Conservation (phyloP, 805 yeast genomes). For the Pichia rugopelliculosa region DNA sequence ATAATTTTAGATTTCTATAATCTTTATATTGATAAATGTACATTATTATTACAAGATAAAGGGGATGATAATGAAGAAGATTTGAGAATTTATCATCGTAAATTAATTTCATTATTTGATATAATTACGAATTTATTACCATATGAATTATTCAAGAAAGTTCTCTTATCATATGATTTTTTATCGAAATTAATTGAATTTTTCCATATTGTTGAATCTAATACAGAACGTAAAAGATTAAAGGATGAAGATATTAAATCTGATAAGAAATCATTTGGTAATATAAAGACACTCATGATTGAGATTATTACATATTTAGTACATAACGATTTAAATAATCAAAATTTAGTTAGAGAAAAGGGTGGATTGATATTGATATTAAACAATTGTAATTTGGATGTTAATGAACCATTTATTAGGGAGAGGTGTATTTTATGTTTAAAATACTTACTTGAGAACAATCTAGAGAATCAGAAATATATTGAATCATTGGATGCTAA, state of each 20-base stretch:
- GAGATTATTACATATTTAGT: constrained; percentile 58
- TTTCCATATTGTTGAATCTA: constrained; percentile 35
- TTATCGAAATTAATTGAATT: constrained; percentile 31
- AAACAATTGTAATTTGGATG: constrained; percentile 79
- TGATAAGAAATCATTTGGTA: constrained; percentile 43
- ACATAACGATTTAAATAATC: constrained; percentile 45
- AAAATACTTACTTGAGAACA: constrained; percentile 56
- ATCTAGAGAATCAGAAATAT: constrained; percentile 64
- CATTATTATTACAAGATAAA: not conserved
- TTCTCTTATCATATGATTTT: constrained; percentile 34
- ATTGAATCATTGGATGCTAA: constrained; percentile 74
- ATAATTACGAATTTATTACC: constrained; percentile 35
- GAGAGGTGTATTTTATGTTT: constrained; percentile 80
- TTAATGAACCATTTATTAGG: constrained; percentile 79
- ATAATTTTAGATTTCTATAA: constrained; percentile 24
- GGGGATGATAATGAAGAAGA: constrained; percentile 1
- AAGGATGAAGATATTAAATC: constrained; percentile 19
- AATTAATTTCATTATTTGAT: constrained; percentile 29
- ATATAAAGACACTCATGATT: constrained; percentile 56
- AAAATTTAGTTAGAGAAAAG: constrained; percentile 55
- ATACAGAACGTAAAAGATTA: constrained; percentile 30
- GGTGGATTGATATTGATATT: constrained; percentile 68
- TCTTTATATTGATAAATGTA: constrained; percentile 12
- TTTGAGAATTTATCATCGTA: constrained; percentile 13
- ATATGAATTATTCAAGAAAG: constrained; percentile 34